A percentile compares a stretch with the other conserved stretches of the same genome.
Conservation (phyloP, 2,329 filamentous ascomycete genomes). For the Epichloe scottii region DNA sequence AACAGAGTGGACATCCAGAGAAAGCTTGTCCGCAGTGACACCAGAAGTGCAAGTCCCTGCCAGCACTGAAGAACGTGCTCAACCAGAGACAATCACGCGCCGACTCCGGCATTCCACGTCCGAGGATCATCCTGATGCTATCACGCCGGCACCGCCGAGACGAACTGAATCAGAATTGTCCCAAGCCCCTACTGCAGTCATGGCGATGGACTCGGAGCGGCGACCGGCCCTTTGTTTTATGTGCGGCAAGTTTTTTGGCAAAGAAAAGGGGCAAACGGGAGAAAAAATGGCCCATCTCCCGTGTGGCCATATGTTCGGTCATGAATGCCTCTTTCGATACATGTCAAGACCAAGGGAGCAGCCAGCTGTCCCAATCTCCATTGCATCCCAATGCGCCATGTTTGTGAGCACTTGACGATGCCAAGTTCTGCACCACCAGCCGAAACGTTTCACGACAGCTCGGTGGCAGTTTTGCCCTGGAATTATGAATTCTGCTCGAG, state of each 20-base stretch:
- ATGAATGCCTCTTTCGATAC: conserved; percentile 11
- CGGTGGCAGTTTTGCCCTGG: conserved; percentile 7
- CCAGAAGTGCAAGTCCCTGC: background rate
- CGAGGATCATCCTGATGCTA: background rate
- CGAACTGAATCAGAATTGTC: conserved; percentile 1
- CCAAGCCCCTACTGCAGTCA: background rate
- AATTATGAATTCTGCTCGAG: conserved; percentile 11
- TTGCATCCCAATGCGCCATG: conserved; percentile 10
- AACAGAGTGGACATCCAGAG: background rate
- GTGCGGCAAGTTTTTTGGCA: conserved; percentile 4
- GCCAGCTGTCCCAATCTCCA: conserved; percentile 4
- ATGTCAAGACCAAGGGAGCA: background rate
- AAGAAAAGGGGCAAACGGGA: background rate
- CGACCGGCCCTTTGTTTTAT: conserved; percentile 1
- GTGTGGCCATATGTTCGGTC: conserved; percentile 16
- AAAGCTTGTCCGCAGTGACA: background rate
- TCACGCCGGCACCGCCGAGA: background rate
- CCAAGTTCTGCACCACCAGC: background rate
- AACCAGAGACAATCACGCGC: background rate
- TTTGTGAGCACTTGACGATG: conserved; percentile 9
- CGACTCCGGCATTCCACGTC: too few relatives aligned
- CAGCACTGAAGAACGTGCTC: background rate
- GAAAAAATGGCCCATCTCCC: conserved; percentile 13
- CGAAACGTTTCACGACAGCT: background rate
- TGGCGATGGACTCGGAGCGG: background rate